These are phyloP conservation scores for Fraxinus ornus DNA, from an alignment of 305 asterid species.

Conservation along the genomic window DNA sequence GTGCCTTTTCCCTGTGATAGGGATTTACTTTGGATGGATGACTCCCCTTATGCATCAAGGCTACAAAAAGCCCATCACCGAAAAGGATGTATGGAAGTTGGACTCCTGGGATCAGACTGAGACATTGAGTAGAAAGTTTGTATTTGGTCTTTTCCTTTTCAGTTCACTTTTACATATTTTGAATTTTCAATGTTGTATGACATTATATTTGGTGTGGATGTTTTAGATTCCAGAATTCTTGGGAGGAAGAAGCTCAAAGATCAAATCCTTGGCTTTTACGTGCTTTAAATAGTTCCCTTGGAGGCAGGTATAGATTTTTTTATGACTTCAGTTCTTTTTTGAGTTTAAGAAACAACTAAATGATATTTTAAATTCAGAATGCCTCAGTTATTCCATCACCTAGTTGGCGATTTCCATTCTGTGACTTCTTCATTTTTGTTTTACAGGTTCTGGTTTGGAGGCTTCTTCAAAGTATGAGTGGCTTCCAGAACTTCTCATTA, in stretches of 20 bases:
- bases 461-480: constrained; percentile 54
- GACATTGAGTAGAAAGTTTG: constrained; percentile 71
- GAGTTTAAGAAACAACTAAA: constrained; percentile 10
- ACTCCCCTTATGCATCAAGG: constrained; percentile 89
- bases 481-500: constrained; percentile 27
- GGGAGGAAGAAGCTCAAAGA: constrained; percentile 78
- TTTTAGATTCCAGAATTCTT: constrained; percentile 70
- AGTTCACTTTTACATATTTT: constrained; percentile 15
- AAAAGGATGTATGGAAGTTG: constrained; percentile 86
- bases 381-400: constrained; percentile 6
- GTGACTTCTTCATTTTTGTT: constrained; percentile 14
- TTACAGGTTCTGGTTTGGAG: constrained; percentile 64
- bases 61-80: constrained; percentile 76
- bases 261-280: constrained; percentile 89
- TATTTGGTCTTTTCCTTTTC: constrained; percentile 31
- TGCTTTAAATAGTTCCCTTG: constrained; percentile 79
- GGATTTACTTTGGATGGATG: constrained; percentile 57
- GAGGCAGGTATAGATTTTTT: constrained; percentile 63
- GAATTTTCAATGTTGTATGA: constrained; percentile 5
- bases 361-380: background rate
- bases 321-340: constrained; percentile 6
- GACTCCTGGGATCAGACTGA: constrained; percentile 87
- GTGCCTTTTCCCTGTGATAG: constrained; percentile 28
- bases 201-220: constrained; percentile 13
- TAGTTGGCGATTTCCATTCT: constrained; percentile 21